A percentile compares a stretch with the other conserved stretches of the same genome.
These are phyloP conservation scores for Phytophthora vignae DNA, from an alignment of 352 stramenopile species.

Conservation along the genomic window DNA sequence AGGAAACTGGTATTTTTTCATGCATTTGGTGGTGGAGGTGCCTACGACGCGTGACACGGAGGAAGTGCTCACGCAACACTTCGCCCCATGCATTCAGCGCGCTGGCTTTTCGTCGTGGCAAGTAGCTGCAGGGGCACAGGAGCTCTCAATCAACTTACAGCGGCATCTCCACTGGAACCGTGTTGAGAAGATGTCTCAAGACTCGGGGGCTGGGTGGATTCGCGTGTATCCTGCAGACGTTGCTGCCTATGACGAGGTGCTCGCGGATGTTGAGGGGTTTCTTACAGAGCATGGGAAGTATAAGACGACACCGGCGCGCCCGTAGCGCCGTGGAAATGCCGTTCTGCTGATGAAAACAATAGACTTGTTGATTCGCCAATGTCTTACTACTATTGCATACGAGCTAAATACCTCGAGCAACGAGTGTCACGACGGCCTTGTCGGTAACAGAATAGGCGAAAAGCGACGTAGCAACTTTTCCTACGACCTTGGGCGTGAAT, in stretches of 20 bases:
- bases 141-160: slow-evolving; percentile 90
- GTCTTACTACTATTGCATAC: slow-evolving; percentile 6
- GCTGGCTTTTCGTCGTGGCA: slow-evolving; percentile 88
- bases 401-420: slow-evolving; percentile 69
- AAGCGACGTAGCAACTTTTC: slow-evolving; percentile 85
- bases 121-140: slow-evolving; percentile 83
- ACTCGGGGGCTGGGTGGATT: slow-evolving; percentile 87
- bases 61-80: slow-evolving; percentile 66
- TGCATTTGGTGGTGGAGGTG: slow-evolving; percentile 85
- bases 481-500: slow-evolving; percentile 79
- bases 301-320: slow-evolving; percentile 29
- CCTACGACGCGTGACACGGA: slow-evolving; percentile 57
- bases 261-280: slow-evolving; percentile 79
- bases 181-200: slow-evolving; percentile 89
- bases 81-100: slow-evolving; percentile 83
- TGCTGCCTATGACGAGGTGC: slow-evolving; percentile 77
- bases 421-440: slow-evolving; percentile 83
- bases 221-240: slow-evolving; percentile 87
- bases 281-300: slow-evolving; percentile 59
- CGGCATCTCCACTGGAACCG: slow-evolving; percentile 90
- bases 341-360: slow-evolving; percentile 23
- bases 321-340: slow-evolving; percentile 16
- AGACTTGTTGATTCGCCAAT: slow-evolving; percentile 21
- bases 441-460: slow-evolving; percentile 83
- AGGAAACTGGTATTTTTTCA: slow-evolving; percentile 86